phyloP scores from a whole-genome alignment of 768 basidiomycete genomes.

The Ramaria rubella region DNA sequence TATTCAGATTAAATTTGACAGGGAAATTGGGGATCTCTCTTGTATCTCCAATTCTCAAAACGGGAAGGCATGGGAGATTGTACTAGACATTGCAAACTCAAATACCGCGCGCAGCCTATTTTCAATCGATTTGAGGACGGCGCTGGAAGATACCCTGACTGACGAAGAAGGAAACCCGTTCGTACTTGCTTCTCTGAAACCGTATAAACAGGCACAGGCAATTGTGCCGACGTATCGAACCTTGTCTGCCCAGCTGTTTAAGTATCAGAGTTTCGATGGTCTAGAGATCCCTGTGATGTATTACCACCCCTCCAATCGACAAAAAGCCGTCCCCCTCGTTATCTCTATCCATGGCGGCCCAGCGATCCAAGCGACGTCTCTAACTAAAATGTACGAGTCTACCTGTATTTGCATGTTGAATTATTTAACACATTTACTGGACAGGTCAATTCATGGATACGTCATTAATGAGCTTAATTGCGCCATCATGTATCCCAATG shows the following conservation, averaged over 20 bases:
- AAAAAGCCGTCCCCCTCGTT: constrained; percentile 26
- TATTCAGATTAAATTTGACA: constrained; percentile 25
- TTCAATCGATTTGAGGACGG: constrained; percentile 24
- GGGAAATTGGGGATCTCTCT: not conserved
- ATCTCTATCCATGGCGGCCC: constrained; percentile 38
- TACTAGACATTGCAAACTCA: constrained; percentile 27
- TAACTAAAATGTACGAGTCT: constrained; percentile 29
- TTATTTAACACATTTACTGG: not conserved
- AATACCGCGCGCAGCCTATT: constrained; percentile 26
- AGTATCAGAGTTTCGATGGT: constrained; percentile 37
- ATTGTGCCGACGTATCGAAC: constrained; percentile 22
- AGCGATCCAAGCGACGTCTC: constrained; percentile 29
- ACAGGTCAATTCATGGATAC: constrained; percentile 30
- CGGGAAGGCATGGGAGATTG: constrained; percentile 28
- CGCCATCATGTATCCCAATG: constrained; percentile 38
- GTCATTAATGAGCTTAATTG: constrained; percentile 36
- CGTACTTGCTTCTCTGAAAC: constrained; percentile 22
- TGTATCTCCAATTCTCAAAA: constrained; percentile 26
- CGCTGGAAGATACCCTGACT: constrained; percentile 16
- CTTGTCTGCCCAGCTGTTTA: constrained; percentile 28
- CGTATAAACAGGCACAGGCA: constrained; percentile 31
- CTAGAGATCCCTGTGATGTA: constrained; percentile 37
- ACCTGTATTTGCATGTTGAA: not conserved
- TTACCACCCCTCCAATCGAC: constrained; percentile 30
- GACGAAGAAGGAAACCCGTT: constrained; percentile 23